Conservation (phyloP, 2,329 filamentous ascomycete genomes). For the Fusarium caatingaense region DNA sequence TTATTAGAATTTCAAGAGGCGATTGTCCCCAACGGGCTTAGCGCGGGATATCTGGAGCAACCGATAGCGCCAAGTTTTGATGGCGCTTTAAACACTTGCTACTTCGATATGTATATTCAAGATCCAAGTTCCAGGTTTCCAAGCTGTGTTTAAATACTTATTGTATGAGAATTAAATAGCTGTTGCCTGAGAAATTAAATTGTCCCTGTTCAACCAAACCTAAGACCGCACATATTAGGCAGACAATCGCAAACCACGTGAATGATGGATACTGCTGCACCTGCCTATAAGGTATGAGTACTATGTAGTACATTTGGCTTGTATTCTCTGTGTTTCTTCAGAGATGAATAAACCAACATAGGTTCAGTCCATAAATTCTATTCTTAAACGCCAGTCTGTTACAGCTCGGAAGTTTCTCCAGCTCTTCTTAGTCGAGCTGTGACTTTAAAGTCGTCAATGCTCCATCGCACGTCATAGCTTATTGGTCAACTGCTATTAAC, state of each 20-base stretch:
- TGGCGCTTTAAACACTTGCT: not conserved
- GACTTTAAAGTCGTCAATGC: not conserved
- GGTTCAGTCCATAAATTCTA: not conserved
- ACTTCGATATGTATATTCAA: not conserved
- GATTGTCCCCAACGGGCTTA: slow-evolving; percentile 47
- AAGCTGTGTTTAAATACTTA: not conserved
- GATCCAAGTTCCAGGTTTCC: no score
- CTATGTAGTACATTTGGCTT: not conserved
- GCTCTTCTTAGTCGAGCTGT: not conserved
- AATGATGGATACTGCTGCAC: not conserved
- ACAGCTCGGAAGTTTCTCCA: not conserved
- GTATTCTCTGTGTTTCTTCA: not conserved
- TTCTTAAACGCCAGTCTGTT: not conserved
- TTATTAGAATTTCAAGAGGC: slow-evolving; percentile 52
- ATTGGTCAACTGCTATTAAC: slow-evolving; percentile 4
- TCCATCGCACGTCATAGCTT: slow-evolving; percentile 4
- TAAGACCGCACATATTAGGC: not conserved
- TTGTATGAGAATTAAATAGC: not conserved
- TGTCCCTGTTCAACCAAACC: no score
- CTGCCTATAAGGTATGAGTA: not conserved
- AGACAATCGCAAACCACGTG: not conserved
- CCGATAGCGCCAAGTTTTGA: slow-evolving; percentile 12
- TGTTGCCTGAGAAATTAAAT: not conserved
- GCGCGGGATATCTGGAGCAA: slow-evolving; percentile 24
- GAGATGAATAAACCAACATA: not conserved